Percentiles rank a stretch among this genome's conserved stretches.
phyloP scores from a whole-genome alignment of 2,329 filamentous ascomycete species.

The Pleurostoma richardsiae region DNA sequence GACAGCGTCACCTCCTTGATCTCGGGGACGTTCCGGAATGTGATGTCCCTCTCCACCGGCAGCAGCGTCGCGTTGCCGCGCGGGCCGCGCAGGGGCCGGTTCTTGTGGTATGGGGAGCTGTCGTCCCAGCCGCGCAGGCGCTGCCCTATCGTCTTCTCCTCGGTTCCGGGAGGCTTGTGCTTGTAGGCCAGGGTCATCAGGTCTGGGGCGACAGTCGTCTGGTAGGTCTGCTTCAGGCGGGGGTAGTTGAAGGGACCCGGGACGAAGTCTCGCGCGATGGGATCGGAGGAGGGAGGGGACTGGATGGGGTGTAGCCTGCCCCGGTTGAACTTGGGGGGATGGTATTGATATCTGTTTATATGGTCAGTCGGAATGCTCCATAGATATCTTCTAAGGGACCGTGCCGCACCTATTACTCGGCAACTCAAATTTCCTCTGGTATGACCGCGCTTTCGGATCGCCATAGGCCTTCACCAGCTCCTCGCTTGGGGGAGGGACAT shows the following conservation, averaged over 20 bases:
- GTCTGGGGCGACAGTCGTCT: constrained; percentile 80
- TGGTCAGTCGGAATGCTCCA: no score
- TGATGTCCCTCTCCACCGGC: constrained; percentile 67
- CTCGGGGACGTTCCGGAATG: constrained; percentile 80
- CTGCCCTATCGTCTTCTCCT: constrained; percentile 43
- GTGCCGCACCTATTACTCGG: constrained; percentile 38
- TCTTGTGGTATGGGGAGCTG: constrained; percentile 90
- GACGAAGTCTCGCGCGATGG: constrained; percentile 79
- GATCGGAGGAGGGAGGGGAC: constrained; percentile 80
- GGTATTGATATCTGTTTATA: constrained; percentile 77
- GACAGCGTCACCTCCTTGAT: constrained; percentile 79
- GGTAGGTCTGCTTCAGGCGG: constrained; percentile 84
- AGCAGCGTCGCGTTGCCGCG: constrained; percentile 70
- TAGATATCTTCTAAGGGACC: constrained; percentile 8
- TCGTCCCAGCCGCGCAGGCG: constrained; percentile 83
- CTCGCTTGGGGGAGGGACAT: constrained; percentile 31
- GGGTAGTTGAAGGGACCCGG: constrained; percentile 89
- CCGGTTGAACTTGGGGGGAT: constrained; percentile 89
- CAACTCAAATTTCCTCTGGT: constrained; percentile 30
- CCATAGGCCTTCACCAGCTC: constrained; percentile 33
- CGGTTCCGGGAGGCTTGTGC: constrained; percentile 75
- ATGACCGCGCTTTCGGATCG: constrained; percentile 28
- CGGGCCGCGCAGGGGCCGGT: constrained; percentile 78
- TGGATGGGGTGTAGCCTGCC: constrained; percentile 91
- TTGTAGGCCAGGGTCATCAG: constrained; percentile 84